Evolutionary conservation across 2,329 filamentous ascomycete species (phyloP).

Genomic region (Penicillium hordei): DNA sequence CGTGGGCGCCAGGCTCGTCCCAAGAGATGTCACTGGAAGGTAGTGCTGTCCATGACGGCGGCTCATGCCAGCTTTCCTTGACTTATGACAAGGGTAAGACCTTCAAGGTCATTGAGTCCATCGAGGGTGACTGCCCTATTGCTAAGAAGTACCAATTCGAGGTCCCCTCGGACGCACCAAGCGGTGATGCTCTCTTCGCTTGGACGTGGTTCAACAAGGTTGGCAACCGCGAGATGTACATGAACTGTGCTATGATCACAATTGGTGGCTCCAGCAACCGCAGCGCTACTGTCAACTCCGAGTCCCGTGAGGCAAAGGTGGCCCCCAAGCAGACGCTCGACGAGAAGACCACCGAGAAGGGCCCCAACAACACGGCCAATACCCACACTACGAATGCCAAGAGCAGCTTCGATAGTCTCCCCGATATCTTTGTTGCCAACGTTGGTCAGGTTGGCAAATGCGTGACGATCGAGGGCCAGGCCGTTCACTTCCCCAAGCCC

Average conservation of each 20-base stretch:
- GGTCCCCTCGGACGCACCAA: conserved; percentile 63
- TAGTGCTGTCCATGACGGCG: conserved; percentile 64
- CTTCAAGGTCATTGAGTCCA: conserved; percentile 68
- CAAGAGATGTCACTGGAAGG: conserved; percentile 67
- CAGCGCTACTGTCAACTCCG: neutral
- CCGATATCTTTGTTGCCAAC: conserved; percentile 71
- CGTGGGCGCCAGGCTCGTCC: conserved; percentile 61
- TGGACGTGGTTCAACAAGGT: conserved; percentile 78
- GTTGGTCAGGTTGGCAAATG: conserved; percentile 56
- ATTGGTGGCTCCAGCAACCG: conserved; percentile 44
- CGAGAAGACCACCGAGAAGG: conserved; percentile 1
- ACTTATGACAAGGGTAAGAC: conserved; percentile 69
- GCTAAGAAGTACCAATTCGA: conserved; percentile 62
- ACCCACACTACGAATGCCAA: conserved; percentile 15
- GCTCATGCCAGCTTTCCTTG: conserved; percentile 73
- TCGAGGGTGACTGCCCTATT: conserved; percentile 58
- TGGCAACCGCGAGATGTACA: conserved; percentile 82
- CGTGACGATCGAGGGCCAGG: conserved; percentile 56
- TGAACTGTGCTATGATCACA: conserved; percentile 74
- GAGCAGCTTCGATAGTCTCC: conserved; percentile 55
- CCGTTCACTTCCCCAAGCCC: conserved; percentile 66
- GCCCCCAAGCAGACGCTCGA: conserved; percentile 2
- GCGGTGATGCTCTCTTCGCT: conserved; percentile 63
- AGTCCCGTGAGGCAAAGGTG: neutral
- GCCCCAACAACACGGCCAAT: conserved; percentile 8